These are phyloP conservation scores for Exophiala bonariae DNA, from an alignment of 2,329 filamentous ascomycete species.

Conservation along the genomic window DNA sequence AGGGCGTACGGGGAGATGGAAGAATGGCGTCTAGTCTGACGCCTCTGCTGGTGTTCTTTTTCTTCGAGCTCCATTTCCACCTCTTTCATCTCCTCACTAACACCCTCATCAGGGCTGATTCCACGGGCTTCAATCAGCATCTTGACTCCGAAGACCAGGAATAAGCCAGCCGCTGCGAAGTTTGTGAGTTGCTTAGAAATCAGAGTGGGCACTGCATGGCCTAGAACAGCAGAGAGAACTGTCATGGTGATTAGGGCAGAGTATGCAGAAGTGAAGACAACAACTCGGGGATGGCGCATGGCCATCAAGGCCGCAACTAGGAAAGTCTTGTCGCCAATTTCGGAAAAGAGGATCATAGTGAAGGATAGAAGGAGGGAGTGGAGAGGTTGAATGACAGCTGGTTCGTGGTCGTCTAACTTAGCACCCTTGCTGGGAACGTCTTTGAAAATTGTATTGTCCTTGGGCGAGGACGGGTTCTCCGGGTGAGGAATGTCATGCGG, in stretches of 20 bases:
- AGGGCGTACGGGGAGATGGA: conserved; percentile 73
- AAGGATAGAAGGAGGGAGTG: conserved; percentile 92
- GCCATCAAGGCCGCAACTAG: conserved; percentile 96
- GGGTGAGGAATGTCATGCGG: conserved; percentile 73
- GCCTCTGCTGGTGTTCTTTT: conserved; percentile 76
- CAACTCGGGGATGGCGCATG: conserved; percentile 91
- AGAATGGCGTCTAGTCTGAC: conserved; percentile 58
- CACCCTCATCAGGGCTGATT: conserved; percentile 87
- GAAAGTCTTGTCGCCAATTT: conserved; percentile 98
- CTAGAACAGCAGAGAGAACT: conserved; percentile 84
- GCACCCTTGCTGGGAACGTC: conserved; percentile 37
- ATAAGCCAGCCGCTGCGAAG: conserved; percentile 79
- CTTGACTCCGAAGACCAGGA: conserved; percentile 84
- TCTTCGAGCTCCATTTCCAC: conserved; percentile 92
- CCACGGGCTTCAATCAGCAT: conserved; percentile 82
- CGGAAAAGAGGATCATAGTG: conserved; percentile 96
- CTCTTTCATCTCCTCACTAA: conserved; percentile 96
- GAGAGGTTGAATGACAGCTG: conserved; percentile 66
- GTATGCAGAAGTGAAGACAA: conserved; percentile 95
- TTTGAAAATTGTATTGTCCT: conserved; percentile 61
- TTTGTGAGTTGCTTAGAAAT: conserved; percentile 90
- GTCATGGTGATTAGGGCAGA: conserved; percentile 92
- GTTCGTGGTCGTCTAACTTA: conserved; percentile 31
- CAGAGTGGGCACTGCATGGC: conserved; percentile 85
- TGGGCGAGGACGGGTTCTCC: conserved; percentile 61